phyloP scores from a whole-genome alignment of 2,329 filamentous ascomycete genomes.

The Drechslerella dactyloides region DNA sequence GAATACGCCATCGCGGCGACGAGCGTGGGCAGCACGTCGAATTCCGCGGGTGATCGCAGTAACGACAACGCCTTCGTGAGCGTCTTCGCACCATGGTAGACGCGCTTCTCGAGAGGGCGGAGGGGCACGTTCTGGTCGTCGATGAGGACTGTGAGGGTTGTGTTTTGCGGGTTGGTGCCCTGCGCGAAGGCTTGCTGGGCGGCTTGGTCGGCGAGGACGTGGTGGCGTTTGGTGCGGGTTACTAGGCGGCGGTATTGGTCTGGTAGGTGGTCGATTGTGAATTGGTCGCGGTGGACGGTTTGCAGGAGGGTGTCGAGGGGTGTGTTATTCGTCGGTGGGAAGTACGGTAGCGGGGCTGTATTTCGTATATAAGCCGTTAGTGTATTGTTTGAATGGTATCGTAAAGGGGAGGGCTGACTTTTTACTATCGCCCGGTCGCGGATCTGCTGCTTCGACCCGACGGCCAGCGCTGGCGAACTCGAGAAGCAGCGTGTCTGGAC shows the following conservation, averaged over 20 bases:
- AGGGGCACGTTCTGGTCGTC: conserved; percentile 39
- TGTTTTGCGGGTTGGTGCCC: conserved; percentile 35
- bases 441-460: conserved; percentile 28
- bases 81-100: conserved; percentile 55
- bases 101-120: conserved; percentile 7
- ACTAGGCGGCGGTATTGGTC: conserved; percentile 64
- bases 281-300: conserved; percentile 66
- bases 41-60: conserved; percentile 56
- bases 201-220: conserved; percentile 51
- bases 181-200: conserved; percentile 46
- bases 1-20: conserved; percentile 29
- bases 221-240: conserved; percentile 61
- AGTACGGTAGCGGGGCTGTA: conserved; percentile 57
- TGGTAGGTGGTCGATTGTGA: conserved; percentile 68
- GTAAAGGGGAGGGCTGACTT: not conserved
- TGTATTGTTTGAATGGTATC: not conserved
- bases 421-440: conserved; percentile 34
- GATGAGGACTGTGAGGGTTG: conserved; percentile 31
- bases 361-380: conserved; percentile 9
- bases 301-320: conserved; percentile 65
- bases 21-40: conserved; percentile 33
- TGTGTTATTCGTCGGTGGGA: conserved; percentile 63
- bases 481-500: conserved; percentile 19
- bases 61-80: conserved; percentile 66
- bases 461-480: conserved; percentile 24